Percentiles rank a stretch among this genome's conserved stretches.
Conservation (phyloP, 192 early-diverging fungal genomes). For the Coemansia sp. region DNA sequence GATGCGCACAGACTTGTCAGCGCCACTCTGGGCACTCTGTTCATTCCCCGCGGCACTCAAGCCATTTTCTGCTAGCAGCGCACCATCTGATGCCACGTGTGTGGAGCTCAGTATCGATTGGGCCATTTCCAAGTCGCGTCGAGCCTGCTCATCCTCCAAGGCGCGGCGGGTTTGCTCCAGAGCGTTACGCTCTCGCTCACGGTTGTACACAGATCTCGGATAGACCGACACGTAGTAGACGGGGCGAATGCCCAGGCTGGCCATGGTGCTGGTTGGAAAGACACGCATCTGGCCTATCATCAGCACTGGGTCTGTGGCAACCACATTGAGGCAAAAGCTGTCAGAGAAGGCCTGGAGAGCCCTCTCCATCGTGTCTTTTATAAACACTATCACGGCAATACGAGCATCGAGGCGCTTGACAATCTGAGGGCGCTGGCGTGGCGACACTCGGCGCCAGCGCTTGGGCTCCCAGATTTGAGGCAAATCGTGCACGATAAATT, state of each 20-base stretch:
- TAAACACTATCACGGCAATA: constrained; percentile 30
- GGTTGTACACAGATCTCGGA: constrained; percentile 36
- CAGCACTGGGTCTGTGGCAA: constrained; percentile 36
- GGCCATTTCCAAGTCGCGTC: constrained; percentile 28
- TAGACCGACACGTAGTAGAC: constrained; percentile 31
- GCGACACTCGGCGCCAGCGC: constrained; percentile 21
- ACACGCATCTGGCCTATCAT: constrained; percentile 29
- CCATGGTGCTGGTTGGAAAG: constrained; percentile 29
- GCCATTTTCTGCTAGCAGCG: not conserved
- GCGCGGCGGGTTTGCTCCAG: constrained; percentile 19
- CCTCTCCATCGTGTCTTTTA: constrained; percentile 17
- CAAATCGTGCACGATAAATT: constrained; percentile 25
- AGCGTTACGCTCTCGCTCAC: constrained; percentile 19
- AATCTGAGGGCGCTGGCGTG: not conserved
- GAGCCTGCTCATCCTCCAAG: constrained; percentile 28
- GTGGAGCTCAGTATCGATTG: constrained; percentile 3
- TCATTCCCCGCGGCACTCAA: too few species aligned
- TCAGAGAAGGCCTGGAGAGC: constrained; percentile 32
- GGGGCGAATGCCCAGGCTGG: constrained; percentile 26
- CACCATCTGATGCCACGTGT: not conserved
- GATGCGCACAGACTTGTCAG: constrained; percentile 28
- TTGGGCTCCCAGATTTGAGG: constrained; percentile 17
- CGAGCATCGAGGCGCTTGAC: constrained; percentile 20
- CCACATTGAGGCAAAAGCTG: constrained; percentile 21
- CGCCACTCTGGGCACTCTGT: not conserved